Evolutionary conservation across 345 rosid genomes (phyloP), one percentile per base, ranked within the genome.

Genomic region (Iberis pinnata): DNA sequence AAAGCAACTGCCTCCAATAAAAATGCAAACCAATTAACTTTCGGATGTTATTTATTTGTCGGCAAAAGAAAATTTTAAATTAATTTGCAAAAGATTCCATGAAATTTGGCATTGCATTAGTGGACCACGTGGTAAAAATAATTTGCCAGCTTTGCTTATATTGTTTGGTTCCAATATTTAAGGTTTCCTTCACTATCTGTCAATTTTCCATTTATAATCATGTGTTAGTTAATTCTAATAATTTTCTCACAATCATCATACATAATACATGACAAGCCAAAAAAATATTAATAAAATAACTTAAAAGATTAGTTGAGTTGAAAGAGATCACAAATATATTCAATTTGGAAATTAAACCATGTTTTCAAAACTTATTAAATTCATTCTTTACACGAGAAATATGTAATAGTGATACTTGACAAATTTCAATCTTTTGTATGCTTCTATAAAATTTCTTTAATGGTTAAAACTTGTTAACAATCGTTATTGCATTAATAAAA

Each of bases 61-160:
- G 32, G 8, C 8, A 5, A 15, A 27, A 47, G 8, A 14, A 15
- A 15, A 25, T n/a, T n/a, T n/a, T n/a, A 26, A 4, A 16, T 13
- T 14, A 35, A 33, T 4, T 47, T 18, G 42, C 53, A 17, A 22
- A 39, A 19, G 43, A 29, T 51, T 61, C 38, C 63, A 37, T 46
- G 38, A 58, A 15, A 12, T 36, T 7, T 45, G 53, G 27, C 44
- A 46, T 13, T 8, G 1, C 10, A 40, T 13, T 16, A 26, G 18
- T 29, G 6, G 13, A 42, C 37, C 60, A 63, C 53, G 39, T 63
- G 67, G 29, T 32, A 26, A 6, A 9, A 12, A 17, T 27, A 47
- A 55, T 15, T 40, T 56, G 27, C 43, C 62, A 64, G 44, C 50
- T 2, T 15, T 47, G 36, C 32, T 8, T 54, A 26, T 26, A 46